These are phyloP conservation scores for Mycosphaerella arachidis DNA, from an alignment of 2,329 filamentous ascomycete species.

Conservation along the genomic window DNA sequence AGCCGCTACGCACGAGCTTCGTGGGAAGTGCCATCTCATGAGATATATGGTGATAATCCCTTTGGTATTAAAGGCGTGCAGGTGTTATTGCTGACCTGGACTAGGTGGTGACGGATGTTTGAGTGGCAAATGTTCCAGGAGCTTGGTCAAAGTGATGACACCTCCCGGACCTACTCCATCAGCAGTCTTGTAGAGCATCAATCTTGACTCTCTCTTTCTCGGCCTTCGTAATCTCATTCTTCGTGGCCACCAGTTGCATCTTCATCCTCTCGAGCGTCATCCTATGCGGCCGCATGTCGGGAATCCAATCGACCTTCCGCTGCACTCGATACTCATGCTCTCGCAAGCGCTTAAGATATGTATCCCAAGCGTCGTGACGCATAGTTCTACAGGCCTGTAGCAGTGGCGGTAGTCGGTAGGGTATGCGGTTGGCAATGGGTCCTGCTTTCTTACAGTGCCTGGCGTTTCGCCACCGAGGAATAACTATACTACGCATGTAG, in stretches of 20 bases:
- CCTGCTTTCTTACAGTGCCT: neutral
- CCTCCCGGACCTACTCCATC: neutral
- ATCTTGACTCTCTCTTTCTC: neutral
- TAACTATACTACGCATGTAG: neutral
- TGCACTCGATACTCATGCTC: neutral
- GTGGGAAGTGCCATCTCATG: no score
- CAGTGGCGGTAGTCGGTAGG: neutral
- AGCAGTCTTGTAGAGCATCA: neutral
- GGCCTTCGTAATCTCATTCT: neutral
- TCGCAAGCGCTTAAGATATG: neutral
- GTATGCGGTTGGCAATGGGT: neutral
- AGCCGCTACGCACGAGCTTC: no score
- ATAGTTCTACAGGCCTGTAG: neutral
- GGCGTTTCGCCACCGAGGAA: neutral
- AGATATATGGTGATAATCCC: no score
- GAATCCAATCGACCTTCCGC: neutral
- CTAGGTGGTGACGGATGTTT: neutral
- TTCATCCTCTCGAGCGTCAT: neutral
- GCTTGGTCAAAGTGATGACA: neutral
- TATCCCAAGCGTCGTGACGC: neutral
- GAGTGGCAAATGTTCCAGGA: neutral
- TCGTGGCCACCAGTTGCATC: neutral
- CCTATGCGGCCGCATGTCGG: neutral
- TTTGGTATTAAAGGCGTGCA: no score
- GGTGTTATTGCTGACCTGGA: neutral